phyloP scores from a whole-genome alignment of 1,284 basidiomycete species.

The Microbotryomycetes sp. region DNA sequence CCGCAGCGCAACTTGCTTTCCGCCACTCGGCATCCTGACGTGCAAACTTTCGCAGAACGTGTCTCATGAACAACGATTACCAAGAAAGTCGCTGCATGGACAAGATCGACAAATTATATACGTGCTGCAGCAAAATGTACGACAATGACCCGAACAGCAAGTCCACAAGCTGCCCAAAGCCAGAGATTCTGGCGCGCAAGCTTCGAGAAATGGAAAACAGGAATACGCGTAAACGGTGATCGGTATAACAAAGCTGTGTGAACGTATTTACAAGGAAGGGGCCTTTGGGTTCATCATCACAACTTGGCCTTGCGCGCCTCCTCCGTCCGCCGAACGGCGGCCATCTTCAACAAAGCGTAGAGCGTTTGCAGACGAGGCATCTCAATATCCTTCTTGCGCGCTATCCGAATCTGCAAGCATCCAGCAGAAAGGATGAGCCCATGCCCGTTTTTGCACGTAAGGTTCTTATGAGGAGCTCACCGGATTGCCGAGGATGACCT shows the following conservation, averaged over 20 bases:
- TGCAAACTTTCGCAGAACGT: background rate
- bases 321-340: slow-evolving; percentile 8
- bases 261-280: background rate
- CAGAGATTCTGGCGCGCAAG: background rate
- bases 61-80: slow-evolving; percentile 14
- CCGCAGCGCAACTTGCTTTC: no score
- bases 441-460: background rate
- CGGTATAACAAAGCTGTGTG: background rate
- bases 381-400: slow-evolving; percentile 39
- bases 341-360: slow-evolving; percentile 44
- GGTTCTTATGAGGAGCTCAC: background rate
- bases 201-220: slow-evolving; percentile 1
- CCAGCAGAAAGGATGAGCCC: background rate
- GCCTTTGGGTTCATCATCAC: background rate
- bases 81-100: slow-evolving; percentile 3
- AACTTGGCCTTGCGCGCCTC: slow-evolving; percentile 2
- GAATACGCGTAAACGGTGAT: background rate
- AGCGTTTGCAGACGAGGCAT: slow-evolving; percentile 44
- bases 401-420: slow-evolving; percentile 37
- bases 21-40: background rate
- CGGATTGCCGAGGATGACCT: slow-evolving; percentile 41
- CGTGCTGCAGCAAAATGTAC: slow-evolving; percentile 9
- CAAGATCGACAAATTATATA: background rate
- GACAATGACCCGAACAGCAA: background rate
- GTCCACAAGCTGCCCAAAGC: slow-evolving; percentile 5